Base-by-base conservation (phyloP, 441 rosid genomes). In the Pelargonium australe region DNA sequence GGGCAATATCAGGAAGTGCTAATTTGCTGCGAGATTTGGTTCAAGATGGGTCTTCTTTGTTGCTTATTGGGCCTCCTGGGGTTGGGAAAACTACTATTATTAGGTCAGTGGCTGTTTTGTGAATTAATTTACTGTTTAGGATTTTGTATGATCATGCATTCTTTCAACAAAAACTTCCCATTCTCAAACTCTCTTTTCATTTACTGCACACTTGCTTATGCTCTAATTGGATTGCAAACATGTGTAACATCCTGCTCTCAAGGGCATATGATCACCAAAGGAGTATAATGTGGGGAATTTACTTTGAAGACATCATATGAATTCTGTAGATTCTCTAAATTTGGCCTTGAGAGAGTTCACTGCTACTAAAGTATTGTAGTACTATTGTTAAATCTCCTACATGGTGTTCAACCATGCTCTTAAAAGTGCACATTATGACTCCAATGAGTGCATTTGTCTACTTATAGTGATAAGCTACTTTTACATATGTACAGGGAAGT, bases 11-110 rank as follows among this genome's bases (percentile, higher is more conserved):
- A 44, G 97, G 97, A 62, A 89, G 88, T 28, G 91, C 97, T 45
- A 79, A 84, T 81, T 81, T 89, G 78, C 75, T 93, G 70, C 81
- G 79, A 60, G 97, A 93, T 81, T 83, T 91, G 75, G 85, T 90
- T 61, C 83, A 83, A 73, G 84, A 85, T 74, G 98, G 94, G 68
- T 83, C 85, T 73, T 90, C 97, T 19, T 74, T 93, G 64, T 76
- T 93, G 85, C 89, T 93, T 66, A 90, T 93, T 74, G 97, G 97
- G 23, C 94, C 97, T 63, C 96, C 98, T 0, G 98, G 98, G 65
- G 98, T 90, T 25, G 98, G 98, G 43, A 93, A 93, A 78, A 93
- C 98, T 69, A 90, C 98, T 25, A 89, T 92, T 81, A 89, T 92
- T 73, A 87, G 97, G 97, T 86, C 76, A 8, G 68, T 61, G 64